Conservation (phyloP, 768 basidiomycete species). For the Cystobasidiopsis lactophilus region DNA sequence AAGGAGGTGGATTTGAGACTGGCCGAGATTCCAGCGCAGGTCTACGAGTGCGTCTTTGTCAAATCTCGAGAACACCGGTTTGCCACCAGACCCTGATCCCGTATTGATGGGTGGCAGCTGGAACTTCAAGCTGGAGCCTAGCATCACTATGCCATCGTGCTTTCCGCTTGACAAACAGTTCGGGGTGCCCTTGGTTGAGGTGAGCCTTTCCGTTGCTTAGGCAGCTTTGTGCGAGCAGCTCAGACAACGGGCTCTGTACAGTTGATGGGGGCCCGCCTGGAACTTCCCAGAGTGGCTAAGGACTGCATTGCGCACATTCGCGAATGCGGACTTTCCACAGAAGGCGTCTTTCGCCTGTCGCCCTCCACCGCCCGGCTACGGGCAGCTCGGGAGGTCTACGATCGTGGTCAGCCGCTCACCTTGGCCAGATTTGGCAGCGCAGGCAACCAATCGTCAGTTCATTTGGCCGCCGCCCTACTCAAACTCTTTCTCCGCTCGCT, state of each 20-base stretch:
- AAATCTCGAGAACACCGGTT: no score
- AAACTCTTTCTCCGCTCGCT: constrained; percentile 6
- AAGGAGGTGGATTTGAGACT: constrained; percentile 4
- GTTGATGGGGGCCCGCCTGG: neutral
- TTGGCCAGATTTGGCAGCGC: no score
- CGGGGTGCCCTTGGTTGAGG: neutral
- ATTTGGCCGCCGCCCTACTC: constrained; percentile 7
- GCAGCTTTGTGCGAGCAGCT: neutral
- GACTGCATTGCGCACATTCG: constrained; percentile 5
- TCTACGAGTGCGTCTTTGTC: neutral
- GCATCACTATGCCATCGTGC: neutral
- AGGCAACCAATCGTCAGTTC: neutral
- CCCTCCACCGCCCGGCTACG: constrained; percentile 3
- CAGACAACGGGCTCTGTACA: neutral
- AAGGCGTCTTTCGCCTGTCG: constrained; percentile 8
- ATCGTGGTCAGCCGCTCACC: constrained; percentile 3
- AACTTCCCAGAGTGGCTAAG: neutral
- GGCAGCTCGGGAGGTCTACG: neutral
- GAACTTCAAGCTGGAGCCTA: constrained; percentile 1
- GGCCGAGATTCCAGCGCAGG: constrained; percentile 7
- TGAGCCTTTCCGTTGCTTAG: neutral
- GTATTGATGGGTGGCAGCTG: no score
- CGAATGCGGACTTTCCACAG: neutral
- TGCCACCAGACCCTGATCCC: no score
- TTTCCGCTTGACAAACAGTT: neutral